A percentile compares a stretch with the other conserved stretches of the same genome.
Conservation (phyloP, 495 filamentous ascomycete species). For the Podospora sp. region DNA sequence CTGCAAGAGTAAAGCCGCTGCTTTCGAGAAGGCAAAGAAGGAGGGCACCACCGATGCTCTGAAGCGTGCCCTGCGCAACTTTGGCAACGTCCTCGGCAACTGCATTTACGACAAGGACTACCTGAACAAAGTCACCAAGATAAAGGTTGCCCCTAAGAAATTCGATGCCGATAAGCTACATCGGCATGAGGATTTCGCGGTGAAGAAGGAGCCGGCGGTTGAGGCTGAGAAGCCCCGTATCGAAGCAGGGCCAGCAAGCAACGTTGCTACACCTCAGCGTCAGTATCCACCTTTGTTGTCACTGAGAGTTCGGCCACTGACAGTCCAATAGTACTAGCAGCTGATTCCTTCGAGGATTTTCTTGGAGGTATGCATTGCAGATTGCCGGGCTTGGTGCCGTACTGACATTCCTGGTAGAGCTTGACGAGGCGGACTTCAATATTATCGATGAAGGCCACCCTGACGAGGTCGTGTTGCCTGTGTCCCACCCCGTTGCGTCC, state of each 20-base stretch:
- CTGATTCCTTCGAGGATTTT: conserved; percentile 60
- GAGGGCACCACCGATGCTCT: conserved; percentile 93
- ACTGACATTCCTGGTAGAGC: conserved; percentile 31
- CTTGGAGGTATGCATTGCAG: conserved; percentile 64
- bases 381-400: not conserved
- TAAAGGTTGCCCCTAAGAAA: conserved; percentile 69
- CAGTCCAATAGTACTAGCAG: conserved; percentile 10
- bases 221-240: conserved; percentile 40
- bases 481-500: conserved; percentile 18
- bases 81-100: conserved; percentile 95
- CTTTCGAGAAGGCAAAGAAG: conserved; percentile 98
- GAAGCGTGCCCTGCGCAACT: conserved; percentile 86
- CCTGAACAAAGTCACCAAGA: conserved; percentile 76
- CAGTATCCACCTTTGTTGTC: not conserved
- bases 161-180: conserved; percentile 78
- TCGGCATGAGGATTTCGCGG: conserved; percentile 72
- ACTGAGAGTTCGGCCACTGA: not conserved
- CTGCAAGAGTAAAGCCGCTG: conserved; percentile 87
- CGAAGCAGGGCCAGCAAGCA: not conserved
- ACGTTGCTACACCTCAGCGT: not conserved
- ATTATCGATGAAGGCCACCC: conserved; percentile 60
- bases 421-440: conserved; percentile 76
- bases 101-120: conserved; percentile 98
- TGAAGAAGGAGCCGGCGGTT: conserved; percentile 56
- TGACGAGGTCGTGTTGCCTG: conserved; percentile 59